Conservation (phyloP, 2,329 filamentous ascomycete species). For the Zymoseptoria brevis region DNA sequence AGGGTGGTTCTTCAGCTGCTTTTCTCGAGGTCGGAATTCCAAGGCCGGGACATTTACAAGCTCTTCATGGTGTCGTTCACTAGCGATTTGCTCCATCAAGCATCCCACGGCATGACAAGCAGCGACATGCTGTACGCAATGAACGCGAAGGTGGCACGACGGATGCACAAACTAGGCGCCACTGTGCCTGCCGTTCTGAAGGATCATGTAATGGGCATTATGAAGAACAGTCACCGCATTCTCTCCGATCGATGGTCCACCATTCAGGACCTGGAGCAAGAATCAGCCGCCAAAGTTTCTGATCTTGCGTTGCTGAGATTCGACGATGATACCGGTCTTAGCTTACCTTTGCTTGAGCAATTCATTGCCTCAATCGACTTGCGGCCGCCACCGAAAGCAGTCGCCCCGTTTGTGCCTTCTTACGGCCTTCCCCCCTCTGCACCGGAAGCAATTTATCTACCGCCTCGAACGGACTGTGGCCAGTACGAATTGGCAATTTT, state of each 20-base stretch:
- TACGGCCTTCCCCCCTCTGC: background rate
- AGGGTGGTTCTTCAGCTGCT: slow-evolving; percentile 51
- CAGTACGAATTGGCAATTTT: slow-evolving; percentile 8
- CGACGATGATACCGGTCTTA: background rate
- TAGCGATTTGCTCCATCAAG: slow-evolving; percentile 2
- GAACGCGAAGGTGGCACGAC: slow-evolving; percentile 6
- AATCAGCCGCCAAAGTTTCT: background rate
- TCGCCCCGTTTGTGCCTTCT: background rate
- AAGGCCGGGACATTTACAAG: slow-evolving; percentile 3
- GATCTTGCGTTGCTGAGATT: background rate
- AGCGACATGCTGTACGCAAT: slow-evolving; percentile 5
- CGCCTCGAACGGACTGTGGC: background rate
- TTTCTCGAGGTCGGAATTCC: slow-evolving; percentile 28
- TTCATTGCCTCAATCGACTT: background rate
- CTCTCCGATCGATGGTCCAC: background rate
- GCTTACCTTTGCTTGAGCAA: background rate
- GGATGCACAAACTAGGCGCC: slow-evolving; percentile 4
- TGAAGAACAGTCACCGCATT: background rate
- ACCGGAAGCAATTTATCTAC: background rate
- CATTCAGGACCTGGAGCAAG: background rate
- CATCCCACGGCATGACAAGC: background rate
- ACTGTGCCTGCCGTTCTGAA: background rate
- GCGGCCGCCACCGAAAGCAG: background rate
- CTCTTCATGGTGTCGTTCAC: slow-evolving; percentile 5
- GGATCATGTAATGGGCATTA: background rate